Evolutionary conservation across 176 grass and related monocot genomes (phyloP).

Genomic region (Musa troglodytarum): DNA sequence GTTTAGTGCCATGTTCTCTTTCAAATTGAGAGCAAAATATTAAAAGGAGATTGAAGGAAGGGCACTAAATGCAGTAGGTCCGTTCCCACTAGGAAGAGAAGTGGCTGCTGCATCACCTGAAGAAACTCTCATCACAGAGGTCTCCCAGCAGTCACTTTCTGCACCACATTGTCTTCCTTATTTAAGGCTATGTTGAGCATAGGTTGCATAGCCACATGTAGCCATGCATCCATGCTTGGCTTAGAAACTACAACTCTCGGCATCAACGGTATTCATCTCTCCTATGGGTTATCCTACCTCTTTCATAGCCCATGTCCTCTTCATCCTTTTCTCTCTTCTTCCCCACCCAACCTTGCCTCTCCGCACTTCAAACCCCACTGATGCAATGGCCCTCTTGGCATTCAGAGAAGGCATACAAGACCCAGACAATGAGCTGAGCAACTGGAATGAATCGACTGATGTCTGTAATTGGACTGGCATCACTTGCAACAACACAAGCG

Average conservation of each 20-base stretch:
- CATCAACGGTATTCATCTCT: neutral
- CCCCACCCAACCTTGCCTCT: neutral
- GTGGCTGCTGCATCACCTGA: neutral
- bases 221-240: neutral
- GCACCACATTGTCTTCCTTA: neutral
- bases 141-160: neutral
- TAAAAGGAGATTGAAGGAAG: neutral
- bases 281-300: neutral
- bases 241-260: neutral
- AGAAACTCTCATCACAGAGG: neutral
- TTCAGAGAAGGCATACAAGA: neutral
- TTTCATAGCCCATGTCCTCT: neutral
- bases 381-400: neutral
- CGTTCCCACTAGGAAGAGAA: neutral
- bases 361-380: neutral
- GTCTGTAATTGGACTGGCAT: neutral
- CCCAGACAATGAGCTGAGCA: conserved; percentile 1
- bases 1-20: neutral
- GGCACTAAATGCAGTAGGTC: neutral
- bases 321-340: neutral
- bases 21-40: neutral
- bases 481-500: neutral
- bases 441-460: conserved; percentile 10
- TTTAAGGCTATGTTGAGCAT: neutral
- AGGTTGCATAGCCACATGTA: neutral